A percentile compares a stretch with the other conserved stretches of the same genome.
Conservation (phyloP, 2,329 filamentous ascomycete species). For the Alternaria gaisen region DNA sequence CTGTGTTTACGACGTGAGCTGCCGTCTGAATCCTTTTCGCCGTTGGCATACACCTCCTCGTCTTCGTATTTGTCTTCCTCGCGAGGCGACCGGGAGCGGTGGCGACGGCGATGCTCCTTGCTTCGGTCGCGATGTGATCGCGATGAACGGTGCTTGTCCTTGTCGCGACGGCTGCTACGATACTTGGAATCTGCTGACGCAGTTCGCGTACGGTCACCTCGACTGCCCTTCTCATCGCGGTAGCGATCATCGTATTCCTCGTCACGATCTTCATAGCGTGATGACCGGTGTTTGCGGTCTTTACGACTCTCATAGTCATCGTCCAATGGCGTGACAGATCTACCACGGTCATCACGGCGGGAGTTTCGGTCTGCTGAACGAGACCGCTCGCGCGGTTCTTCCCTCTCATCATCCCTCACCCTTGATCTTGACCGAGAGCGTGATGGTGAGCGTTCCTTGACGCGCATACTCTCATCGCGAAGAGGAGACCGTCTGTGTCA, state of each 20-base stretch:
- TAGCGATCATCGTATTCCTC: slow-evolving; percentile 48
- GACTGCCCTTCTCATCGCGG: slow-evolving; percentile 60
- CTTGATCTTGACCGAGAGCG: slow-evolving; percentile 53
- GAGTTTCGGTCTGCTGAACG: slow-evolving; percentile 56
- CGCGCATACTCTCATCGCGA: slow-evolving; percentile 45
- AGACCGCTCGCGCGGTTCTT: slow-evolving; percentile 31
- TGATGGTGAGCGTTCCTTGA: slow-evolving; percentile 52
- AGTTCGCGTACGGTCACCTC: slow-evolving; percentile 68
- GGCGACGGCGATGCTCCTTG: slow-evolving; percentile 55
- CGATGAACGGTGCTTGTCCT: slow-evolving; percentile 55
- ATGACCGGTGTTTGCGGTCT: slow-evolving; percentile 58
- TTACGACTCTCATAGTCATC: slow-evolving; percentile 49
- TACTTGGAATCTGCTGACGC: slow-evolving; percentile 69
- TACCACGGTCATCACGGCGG: slow-evolving; percentile 58
- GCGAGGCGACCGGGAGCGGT: slow-evolving; percentile 53
- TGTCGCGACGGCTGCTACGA: slow-evolving; percentile 65
- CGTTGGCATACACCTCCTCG: slow-evolving; percentile 42
- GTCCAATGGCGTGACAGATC: slow-evolving; percentile 58
- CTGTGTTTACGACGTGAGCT: slow-evolving; percentile 49
- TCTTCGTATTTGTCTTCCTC: slow-evolving; percentile 42
- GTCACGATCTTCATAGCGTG: slow-evolving; percentile 51
- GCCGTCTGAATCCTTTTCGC: slow-evolving; percentile 38
- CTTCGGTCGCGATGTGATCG: slow-evolving; percentile 58
- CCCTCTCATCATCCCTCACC: slow-evolving; percentile 32
- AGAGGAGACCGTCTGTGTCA: slow-evolving; percentile 41